These are phyloP conservation scores for Phaeosphaeriaceae sp. DNA, from an alignment of 2,329 filamentous ascomycete genomes.

Conservation along the genomic window DNA sequence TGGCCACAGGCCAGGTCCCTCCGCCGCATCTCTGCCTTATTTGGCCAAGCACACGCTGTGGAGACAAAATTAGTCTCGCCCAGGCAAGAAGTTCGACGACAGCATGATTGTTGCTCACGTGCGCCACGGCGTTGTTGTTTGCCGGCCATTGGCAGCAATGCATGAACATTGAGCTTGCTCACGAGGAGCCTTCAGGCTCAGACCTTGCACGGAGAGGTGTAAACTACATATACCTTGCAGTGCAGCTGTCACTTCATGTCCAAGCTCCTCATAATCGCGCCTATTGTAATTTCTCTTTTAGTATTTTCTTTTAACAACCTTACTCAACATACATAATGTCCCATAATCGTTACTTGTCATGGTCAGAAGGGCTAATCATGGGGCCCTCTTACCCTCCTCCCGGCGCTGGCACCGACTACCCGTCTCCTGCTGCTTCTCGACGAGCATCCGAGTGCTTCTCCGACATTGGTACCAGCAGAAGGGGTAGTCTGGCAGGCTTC, in stretches of 20 bases:
- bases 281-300: conserved; percentile 40
- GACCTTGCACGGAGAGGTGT: conserved; percentile 10
- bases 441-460: conserved; percentile 42
- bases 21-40: conserved; percentile 17
- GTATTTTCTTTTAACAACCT: conserved; percentile 10
- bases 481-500: conserved; percentile 45
- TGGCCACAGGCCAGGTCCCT: conserved; percentile 21
- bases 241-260: conserved; percentile 29
- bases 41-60: conserved; percentile 28
- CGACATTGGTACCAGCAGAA: conserved; percentile 37
- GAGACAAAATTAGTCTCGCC: conserved; percentile 44
- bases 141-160: conserved; percentile 34
- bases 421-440: conserved; percentile 41
- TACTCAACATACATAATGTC: conserved; percentile 32
- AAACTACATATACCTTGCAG: conserved; percentile 44
- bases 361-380: conserved; percentile 44
- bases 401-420: conserved; percentile 42
- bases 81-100: conserved; percentile 21
- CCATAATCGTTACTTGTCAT: conserved; percentile 44
- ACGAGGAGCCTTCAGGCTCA: conserved; percentile 15
- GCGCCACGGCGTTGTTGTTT: conserved; percentile 30
- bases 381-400: conserved; percentile 46
- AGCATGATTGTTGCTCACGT: conserved; percentile 35
- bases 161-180: conserved; percentile 26
- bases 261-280: conserved; percentile 33